Percentiles rank a stretch among this genome's conserved stretches.
Evolutionary conservation across 352 stramenopile species (phyloP).

Genomic region (Pythium utonaiense): DNA sequence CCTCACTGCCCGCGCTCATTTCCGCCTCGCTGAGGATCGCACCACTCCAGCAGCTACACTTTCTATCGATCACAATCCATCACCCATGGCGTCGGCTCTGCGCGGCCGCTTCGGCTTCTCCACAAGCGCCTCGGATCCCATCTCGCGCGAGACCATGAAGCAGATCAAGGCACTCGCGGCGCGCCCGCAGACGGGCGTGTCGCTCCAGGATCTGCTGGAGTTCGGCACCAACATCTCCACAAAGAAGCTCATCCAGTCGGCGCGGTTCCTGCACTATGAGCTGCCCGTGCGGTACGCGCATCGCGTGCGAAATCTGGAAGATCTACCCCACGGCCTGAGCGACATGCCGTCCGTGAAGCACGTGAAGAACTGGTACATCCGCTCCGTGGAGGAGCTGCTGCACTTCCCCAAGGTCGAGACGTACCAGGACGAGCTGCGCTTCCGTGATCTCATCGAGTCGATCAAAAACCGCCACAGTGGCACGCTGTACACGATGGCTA

Average conservation of each 20-base stretch:
- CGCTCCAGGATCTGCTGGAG: slow-evolving; percentile 85
- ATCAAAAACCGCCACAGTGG: slow-evolving; percentile 97
- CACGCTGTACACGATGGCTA: slow-evolving; percentile 99
- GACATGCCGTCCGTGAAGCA: slow-evolving; percentile 92
- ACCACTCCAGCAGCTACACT: background rate
- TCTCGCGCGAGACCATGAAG: slow-evolving; percentile 37
- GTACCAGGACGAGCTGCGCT: slow-evolving; percentile 87
- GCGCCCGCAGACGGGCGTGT: slow-evolving; percentile 83
- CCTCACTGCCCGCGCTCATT: no score
- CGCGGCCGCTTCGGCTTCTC: slow-evolving; percentile 29
- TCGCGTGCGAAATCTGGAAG: slow-evolving; percentile 93
- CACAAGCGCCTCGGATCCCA: slow-evolving; percentile 17
- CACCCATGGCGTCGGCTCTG: slow-evolving; percentile 19
- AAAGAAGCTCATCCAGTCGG: slow-evolving; percentile 89
- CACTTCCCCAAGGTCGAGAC: slow-evolving; percentile 81
- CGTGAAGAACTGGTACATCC: slow-evolving; percentile 97
- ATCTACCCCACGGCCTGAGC: slow-evolving; percentile 92
- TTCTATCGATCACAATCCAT: no score
- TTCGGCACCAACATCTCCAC: slow-evolving; percentile 80
- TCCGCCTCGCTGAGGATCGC: no score
- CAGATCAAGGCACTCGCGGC: slow-evolving; percentile 67
- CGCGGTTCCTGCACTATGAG: slow-evolving; percentile 97
- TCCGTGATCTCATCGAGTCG: slow-evolving; percentile 92
- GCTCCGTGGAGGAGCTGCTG: slow-evolving; percentile 94
- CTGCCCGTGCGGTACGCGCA: slow-evolving; percentile 98